phyloP scores from a whole-genome alignment of 2,329 filamentous ascomycete species.

The Pleurostoma richardsiae region DNA sequence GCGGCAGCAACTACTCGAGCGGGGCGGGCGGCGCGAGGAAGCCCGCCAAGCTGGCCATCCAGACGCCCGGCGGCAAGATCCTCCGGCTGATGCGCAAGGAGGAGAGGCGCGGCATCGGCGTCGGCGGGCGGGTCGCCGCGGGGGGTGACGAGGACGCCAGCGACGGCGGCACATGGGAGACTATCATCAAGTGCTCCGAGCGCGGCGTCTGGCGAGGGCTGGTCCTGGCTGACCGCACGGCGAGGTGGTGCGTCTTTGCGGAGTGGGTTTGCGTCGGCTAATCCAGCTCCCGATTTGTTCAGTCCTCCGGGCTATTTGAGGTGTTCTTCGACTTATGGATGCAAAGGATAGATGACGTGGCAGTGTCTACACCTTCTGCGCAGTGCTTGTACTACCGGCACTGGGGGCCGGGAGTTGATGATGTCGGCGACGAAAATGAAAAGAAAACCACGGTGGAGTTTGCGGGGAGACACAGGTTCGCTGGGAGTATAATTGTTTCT shows the following conservation, averaged over 20 bases:
- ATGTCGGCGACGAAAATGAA: too few relatives aligned
- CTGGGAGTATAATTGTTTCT: too few relatives aligned
- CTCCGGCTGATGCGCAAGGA: slow-evolving; percentile 80
- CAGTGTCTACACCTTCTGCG: background rate
- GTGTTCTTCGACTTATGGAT: too few relatives aligned
- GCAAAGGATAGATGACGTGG: background rate
- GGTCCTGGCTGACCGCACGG: slow-evolving; percentile 77
- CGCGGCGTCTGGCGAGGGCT: slow-evolving; percentile 75
- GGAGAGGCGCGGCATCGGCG: slow-evolving; percentile 53
- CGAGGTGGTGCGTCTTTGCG: slow-evolving; percentile 87
- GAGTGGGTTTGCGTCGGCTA: slow-evolving; percentile 64
- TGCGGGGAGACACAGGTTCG: too few relatives aligned
- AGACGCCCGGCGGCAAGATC: slow-evolving; percentile 92
- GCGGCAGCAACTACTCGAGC: slow-evolving; percentile 33
- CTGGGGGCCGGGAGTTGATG: background rate
- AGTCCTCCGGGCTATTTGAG: too few relatives aligned
- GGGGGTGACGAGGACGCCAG: slow-evolving; percentile 49
- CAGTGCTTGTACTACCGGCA: background rate
- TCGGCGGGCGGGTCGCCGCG: slow-evolving; percentile 32
- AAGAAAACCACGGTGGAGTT: too few relatives aligned
- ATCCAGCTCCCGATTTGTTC: background rate
- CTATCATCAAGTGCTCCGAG: slow-evolving; percentile 85
- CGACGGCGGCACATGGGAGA: slow-evolving; percentile 78
- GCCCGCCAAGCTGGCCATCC: slow-evolving; percentile 91
- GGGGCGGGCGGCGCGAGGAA: slow-evolving; percentile 59